phyloP scores from a whole-genome alignment of 345 rosid species.

The Melaleuca quinquenervia region DNA sequence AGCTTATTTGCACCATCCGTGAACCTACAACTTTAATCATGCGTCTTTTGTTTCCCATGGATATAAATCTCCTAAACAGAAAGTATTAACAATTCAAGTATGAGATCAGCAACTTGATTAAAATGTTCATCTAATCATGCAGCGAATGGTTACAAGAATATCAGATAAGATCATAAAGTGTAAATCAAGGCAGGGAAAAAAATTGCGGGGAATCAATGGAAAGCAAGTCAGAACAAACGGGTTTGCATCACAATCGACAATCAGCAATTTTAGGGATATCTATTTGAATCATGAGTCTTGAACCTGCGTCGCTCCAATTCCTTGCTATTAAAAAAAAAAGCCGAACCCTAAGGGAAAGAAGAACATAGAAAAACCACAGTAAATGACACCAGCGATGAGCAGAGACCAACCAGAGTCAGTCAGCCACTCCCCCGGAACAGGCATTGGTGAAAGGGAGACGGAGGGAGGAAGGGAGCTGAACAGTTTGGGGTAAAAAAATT shows the following conservation, averaged over 20 bases:
- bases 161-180: neutral
- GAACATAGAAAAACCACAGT: neutral
- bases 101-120: neutral
- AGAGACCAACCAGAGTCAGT: neutral
- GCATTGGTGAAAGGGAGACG: neutral
- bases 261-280: neutral
- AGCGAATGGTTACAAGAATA: neutral
- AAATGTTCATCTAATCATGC: neutral
- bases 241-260: neutral
- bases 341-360: neutral
- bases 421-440: neutral
- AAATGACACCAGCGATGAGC: neutral
- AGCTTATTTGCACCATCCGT: neutral
- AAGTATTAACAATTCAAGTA: neutral
- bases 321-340: neutral
- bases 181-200: neutral
- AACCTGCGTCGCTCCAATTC: neutral
- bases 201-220: neutral
- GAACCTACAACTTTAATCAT: neutral
- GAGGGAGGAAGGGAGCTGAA: neutral
- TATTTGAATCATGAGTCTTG: neutral
- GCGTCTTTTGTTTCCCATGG: neutral
- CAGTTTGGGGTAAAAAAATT: neutral
- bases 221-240: neutral
- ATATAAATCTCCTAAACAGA: neutral